Conservation (phyloP, 2,329 filamentous ascomycete species). For the Fusarium abutilonis region DNA sequence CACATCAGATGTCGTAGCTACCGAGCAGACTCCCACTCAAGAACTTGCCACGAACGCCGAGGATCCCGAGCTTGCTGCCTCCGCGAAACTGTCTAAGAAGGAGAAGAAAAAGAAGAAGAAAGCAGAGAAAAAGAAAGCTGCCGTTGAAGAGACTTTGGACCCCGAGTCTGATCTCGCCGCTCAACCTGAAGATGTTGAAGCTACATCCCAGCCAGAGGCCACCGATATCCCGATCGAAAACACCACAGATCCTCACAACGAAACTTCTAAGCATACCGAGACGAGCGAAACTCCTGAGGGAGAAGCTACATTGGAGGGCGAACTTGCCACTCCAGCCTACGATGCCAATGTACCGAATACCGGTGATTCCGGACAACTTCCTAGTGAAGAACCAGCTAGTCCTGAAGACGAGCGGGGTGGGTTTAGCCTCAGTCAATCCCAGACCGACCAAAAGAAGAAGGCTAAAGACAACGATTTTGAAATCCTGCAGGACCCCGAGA, state of each 20-base stretch:
- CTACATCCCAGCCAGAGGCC: conserved; percentile 19
- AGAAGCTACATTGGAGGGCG: conserved; percentile 15
- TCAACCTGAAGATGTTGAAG: conserved; percentile 27
- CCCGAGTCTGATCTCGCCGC: conserved; percentile 29
- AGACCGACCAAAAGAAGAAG: conserved; percentile 51
- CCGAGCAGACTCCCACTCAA: conserved; percentile 29
- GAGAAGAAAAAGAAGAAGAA: conserved; percentile 48
- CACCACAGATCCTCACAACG: conserved; percentile 22
- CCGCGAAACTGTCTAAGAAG: conserved; percentile 49
- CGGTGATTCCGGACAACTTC: conserved; percentile 33
- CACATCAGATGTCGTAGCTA: conserved; percentile 14
- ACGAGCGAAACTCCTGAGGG: conserved; percentile 16
- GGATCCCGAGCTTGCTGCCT: conserved; percentile 33
- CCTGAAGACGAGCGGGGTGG: conserved; percentile 47
- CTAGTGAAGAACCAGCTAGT: conserved; percentile 41
- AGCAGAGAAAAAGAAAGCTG: conserved; percentile 47
- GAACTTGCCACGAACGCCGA: conserved; percentile 23
- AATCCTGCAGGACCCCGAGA: conserved; percentile 46
- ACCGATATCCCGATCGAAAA: conserved; percentile 21
- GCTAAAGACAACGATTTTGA: conserved; percentile 48
- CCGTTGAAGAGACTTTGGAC: conserved; percentile 34
- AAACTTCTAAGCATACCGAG: conserved; percentile 30
- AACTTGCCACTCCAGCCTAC: conserved; percentile 17
- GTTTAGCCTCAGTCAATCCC: conserved; percentile 44
- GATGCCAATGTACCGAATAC: conserved; percentile 32